Percentiles rank a stretch among this genome's conserved stretches.
phyloP scores from a whole-genome alignment of 2,329 filamentous ascomycete species.

The Xylaria sp. region DNA sequence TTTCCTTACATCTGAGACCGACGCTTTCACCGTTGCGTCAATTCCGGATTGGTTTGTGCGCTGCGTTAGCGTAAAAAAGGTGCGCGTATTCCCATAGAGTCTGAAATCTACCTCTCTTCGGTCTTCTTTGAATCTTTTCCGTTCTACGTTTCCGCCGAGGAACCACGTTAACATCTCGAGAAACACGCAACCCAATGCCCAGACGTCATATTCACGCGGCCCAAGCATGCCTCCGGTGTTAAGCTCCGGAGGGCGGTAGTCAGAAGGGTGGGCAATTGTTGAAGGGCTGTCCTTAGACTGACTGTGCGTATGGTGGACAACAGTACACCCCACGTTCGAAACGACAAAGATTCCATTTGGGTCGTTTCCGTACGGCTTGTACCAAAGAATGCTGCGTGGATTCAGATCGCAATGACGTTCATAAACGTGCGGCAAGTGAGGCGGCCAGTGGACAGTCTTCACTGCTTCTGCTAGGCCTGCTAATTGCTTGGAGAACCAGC shows the following conservation, averaged over 20 bases:
- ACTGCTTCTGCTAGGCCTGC: neutral
- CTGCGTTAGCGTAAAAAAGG: neutral
- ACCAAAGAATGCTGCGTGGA: slow-evolving; percentile 1
- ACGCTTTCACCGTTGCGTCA: neutral
- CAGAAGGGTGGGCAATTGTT: neutral
- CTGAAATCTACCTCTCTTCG: too few species aligned
- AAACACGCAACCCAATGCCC: neutral
- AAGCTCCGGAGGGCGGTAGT: neutral
- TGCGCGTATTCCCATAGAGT: too few species aligned
- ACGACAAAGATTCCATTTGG: neutral
- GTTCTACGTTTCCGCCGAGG: neutral
- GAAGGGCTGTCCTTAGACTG: neutral
- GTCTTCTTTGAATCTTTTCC: neutral
- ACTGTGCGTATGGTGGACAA: neutral
- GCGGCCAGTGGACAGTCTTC: neutral
- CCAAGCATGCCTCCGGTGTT: neutral
- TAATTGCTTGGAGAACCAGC: neutral
- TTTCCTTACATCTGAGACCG: neutral
- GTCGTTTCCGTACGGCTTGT: neutral
- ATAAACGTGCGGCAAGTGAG: neutral
- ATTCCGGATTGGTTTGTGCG: neutral
- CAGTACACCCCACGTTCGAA: neutral
- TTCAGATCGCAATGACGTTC: slow-evolving; percentile 1
- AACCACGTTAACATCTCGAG: neutral
- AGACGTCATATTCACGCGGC: neutral